phyloP scores from a whole-genome alignment of 2,329 filamentous ascomycete genomes.

The Stachybotrys elegans region DNA sequence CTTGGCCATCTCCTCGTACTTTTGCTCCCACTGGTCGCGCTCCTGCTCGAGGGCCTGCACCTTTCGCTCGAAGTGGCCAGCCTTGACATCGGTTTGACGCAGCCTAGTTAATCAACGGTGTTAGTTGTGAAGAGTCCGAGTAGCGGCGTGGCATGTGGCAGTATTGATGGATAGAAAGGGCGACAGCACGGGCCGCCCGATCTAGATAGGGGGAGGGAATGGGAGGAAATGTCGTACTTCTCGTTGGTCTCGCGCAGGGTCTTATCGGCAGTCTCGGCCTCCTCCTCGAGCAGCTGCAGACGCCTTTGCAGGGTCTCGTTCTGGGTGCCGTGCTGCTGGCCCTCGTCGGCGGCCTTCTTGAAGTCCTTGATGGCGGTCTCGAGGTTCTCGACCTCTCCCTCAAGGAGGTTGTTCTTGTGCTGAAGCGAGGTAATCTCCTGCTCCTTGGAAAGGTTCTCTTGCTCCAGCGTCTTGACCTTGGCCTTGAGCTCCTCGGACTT shows the following conservation, averaged over 20 bases:
- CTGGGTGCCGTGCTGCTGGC: constrained; percentile 76
- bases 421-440: constrained; percentile 95
- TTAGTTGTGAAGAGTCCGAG: too few species aligned
- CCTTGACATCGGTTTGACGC: constrained; percentile 98
- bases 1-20: constrained; percentile 96
- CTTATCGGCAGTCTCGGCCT: constrained; percentile 95
- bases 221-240: constrained; percentile 58
- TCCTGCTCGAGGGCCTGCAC: constrained; percentile 91
- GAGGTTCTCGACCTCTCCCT: constrained; percentile 87
- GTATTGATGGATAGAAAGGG: too few species aligned
- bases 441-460: constrained; percentile 94
- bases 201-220: constrained; percentile 4
- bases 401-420: constrained; percentile 91
- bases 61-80: constrained; percentile 98
- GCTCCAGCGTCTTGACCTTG: constrained; percentile 86
- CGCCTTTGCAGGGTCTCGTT: constrained; percentile 89
- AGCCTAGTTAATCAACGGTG: too few species aligned
- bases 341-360: constrained; percentile 82
- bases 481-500: constrained; percentile 83
- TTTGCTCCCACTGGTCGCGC: constrained; percentile 91
- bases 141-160: too few species aligned
- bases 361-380: constrained; percentile 77
- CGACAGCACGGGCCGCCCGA: constrained; percentile 8
- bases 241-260: constrained; percentile 95
- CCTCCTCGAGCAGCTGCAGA: constrained; percentile 94